phyloP scores from a whole-genome alignment of 2,329 filamentous ascomycete species.

The Pseudogymnoascus sp. region DNA sequence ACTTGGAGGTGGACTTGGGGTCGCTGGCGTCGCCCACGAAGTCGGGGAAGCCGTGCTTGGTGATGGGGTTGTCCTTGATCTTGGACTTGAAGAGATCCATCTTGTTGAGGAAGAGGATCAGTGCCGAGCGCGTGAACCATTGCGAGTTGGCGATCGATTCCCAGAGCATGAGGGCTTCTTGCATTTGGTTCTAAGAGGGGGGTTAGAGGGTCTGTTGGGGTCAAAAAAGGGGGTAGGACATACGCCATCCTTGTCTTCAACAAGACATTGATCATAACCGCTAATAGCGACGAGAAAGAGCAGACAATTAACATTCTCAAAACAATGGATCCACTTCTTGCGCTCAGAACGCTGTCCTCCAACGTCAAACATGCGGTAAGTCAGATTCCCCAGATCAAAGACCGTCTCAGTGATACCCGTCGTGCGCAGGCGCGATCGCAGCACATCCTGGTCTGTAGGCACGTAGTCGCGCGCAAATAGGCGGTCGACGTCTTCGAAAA shows the following conservation, averaged over 20 bases:
- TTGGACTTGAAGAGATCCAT: slow-evolving; percentile 80
- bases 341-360: slow-evolving; percentile 66
- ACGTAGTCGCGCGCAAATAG: slow-evolving; percentile 71
- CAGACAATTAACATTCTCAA: slow-evolving; percentile 83
- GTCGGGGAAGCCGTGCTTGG: slow-evolving; percentile 67
- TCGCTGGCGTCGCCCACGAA: slow-evolving; percentile 65
- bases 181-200: slow-evolving; percentile 69
- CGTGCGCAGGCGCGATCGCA: slow-evolving; percentile 81
- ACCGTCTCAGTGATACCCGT: slow-evolving; percentile 94
- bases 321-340: slow-evolving; percentile 75
- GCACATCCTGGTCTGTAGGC: slow-evolving; percentile 87
- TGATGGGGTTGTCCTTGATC: slow-evolving; percentile 60
- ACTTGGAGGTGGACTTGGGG: slow-evolving; percentile 67
- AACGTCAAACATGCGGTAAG: slow-evolving; percentile 86
- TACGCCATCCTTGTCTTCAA: slow-evolving; percentile 94
- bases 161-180: slow-evolving; percentile 79
- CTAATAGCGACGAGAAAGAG: slow-evolving; percentile 93
- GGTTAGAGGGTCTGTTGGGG: background rate
- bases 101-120: slow-evolving; percentile 82
- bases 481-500: slow-evolving; percentile 70
- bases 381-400: slow-evolving; percentile 84
- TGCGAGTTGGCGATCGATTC: slow-evolving; percentile 79
- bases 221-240: slow-evolving; percentile 30
- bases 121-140: slow-evolving; percentile 74
- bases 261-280: slow-evolving; percentile 90